phyloP scores from a whole-genome alignment of 192 early-diverging fungal species.

The Pilaira anomala region DNA sequence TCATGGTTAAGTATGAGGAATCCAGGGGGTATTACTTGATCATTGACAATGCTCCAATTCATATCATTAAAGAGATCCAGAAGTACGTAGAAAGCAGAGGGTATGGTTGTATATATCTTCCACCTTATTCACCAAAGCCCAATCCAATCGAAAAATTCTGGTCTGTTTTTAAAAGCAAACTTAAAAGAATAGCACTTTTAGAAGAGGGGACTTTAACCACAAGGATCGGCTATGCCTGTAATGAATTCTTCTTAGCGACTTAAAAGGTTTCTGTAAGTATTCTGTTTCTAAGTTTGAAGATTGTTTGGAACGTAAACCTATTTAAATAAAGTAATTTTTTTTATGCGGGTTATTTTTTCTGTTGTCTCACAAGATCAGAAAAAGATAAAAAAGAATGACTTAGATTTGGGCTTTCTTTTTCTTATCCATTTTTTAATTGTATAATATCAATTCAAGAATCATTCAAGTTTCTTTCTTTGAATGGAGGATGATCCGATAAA shows the following conservation, averaged over 20 bases:
- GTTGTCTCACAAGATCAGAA: no score
- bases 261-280: constrained; percentile 5
- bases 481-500: no score
- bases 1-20: constrained; percentile 9
- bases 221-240: neutral
- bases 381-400: no score
- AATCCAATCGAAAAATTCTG: constrained; percentile 6
- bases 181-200: constrained; percentile 8
- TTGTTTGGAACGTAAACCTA: constrained; percentile 9
- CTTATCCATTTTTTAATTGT: no score
- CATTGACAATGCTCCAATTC: constrained; percentile 26
- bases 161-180: constrained; percentile 8
- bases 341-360: no score
- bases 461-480: no score
- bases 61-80: neutral
- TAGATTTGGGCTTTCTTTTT: no score
- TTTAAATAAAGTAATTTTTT: no score
- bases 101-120: constrained; percentile 14
- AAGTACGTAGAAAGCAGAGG: constrained; percentile 7
- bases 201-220: neutral
- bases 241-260: constrained; percentile 1
- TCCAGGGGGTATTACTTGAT: constrained; percentile 21
- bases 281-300: neutral
- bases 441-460: no score
- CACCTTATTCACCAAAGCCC: constrained; percentile 2